These are phyloP conservation scores for Zygoascus bituminiphila DNA, from an alignment of 805 yeast genomes.

Conservation along the genomic window DNA sequence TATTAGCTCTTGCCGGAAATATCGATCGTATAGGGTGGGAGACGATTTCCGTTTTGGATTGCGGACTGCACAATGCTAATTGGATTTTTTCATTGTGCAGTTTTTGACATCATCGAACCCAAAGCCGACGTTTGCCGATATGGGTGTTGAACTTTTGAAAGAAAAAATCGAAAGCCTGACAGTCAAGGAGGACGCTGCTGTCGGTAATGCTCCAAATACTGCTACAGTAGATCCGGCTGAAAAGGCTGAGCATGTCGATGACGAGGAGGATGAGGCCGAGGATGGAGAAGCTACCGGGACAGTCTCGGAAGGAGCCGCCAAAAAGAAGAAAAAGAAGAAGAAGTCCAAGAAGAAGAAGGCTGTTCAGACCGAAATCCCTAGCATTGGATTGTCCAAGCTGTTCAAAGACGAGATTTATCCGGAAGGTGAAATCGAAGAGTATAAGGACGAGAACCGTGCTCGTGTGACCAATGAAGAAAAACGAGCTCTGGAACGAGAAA, in stretches of 20 bases:
- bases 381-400: slow-evolving; percentile 54
- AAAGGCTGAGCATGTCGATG: slow-evolving; percentile 21
- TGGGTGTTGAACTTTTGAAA: not conserved
- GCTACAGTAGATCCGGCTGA: too few relatives aligned
- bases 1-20: too few relatives aligned
- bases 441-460: slow-evolving; percentile 56
- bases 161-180: not conserved
- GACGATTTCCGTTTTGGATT: not conserved
- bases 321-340: slow-evolving; percentile 42
- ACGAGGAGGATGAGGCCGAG: slow-evolving; percentile 29
- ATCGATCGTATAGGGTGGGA: not conserved
- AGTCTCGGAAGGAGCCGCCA: slow-evolving; percentile 23
- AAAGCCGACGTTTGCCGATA: not conserved
- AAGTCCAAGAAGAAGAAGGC: slow-evolving; percentile 44
- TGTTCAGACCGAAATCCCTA: slow-evolving; percentile 38
- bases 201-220: too few relatives aligned
- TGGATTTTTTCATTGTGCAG: not conserved
- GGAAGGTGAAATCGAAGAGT: slow-evolving; percentile 81
- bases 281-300: slow-evolving; percentile 19
- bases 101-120: not conserved
- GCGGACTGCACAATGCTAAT: not conserved
- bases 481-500: slow-evolving; percentile 62
- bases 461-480: slow-evolving; percentile 83
- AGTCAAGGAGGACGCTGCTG: not conserved
- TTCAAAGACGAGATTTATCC: slow-evolving; percentile 73